Evolutionary conservation across 768 basidiomycete species (phyloP).

Genomic region (Tubosaeta sp.): DNA sequence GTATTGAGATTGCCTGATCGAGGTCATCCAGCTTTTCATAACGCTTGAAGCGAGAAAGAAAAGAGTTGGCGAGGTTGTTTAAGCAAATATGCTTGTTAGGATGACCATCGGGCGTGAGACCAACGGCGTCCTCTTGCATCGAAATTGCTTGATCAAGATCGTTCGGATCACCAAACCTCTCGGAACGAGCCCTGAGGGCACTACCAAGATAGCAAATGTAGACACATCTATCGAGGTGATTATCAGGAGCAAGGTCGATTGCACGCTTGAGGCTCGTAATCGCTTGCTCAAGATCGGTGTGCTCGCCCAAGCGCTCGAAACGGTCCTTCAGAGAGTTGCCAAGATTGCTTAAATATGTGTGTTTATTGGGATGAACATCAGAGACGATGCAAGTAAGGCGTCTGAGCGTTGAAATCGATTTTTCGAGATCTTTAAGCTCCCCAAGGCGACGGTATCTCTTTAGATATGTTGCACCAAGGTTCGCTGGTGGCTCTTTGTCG

Average conservation of each 20-base stretch:
- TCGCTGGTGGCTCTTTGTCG: not conserved
- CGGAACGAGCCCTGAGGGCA: not conserved
- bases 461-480: not conserved
- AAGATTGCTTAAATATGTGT: not conserved
- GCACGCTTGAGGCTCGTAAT: not conserved
- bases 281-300: conserved; percentile 2
- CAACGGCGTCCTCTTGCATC: not conserved
- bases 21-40: not conserved
- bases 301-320: not conserved
- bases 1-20: not conserved
- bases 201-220: not conserved
- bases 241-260: not conserved
- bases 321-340: not conserved
- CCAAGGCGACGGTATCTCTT: not conserved
- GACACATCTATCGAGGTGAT: not conserved
- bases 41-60: not conserved
- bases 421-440: conserved; percentile 1
- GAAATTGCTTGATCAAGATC: conserved; percentile 4
- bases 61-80: not conserved
- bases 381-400: not conserved
- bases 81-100: not conserved
- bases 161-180: not conserved
- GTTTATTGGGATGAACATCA: not conserved
- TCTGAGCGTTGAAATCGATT: not conserved
- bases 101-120: not conserved